phyloP scores from a whole-genome alignment of 495 filamentous ascomycete genomes.

The Neurospora terricola region DNA sequence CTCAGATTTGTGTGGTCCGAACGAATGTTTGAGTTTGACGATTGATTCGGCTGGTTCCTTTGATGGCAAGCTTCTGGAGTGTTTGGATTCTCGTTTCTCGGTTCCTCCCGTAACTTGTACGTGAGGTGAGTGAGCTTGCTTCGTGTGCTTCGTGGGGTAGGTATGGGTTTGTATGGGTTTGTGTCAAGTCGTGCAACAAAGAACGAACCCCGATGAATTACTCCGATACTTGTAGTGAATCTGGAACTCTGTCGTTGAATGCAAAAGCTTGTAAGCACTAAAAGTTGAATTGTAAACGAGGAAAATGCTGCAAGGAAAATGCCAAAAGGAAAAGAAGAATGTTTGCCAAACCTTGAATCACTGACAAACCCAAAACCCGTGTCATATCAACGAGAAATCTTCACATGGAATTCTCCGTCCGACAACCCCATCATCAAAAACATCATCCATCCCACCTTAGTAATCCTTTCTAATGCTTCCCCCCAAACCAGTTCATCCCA shows the following conservation, averaged over 20 bases:
- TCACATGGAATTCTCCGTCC: neutral
- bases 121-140: neutral
- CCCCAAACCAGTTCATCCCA: neutral
- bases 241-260: neutral
- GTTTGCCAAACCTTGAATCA: neutral
- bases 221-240: neutral
- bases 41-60: neutral
- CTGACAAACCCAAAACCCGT: neutral
- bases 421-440: neutral
- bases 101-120: neutral
- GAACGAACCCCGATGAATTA: neutral
- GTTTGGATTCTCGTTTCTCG: neutral
- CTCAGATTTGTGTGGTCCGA: neutral
- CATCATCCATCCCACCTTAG: neutral
- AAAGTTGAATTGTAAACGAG: neutral
- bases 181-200: neutral
- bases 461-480: neutral
- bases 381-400: neutral
- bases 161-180: neutral
- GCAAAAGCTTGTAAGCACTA: neutral
- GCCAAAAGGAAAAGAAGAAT: neutral
- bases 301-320: neutral
- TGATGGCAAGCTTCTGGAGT: neutral
- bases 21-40: neutral
- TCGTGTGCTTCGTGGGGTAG: neutral